These are phyloP conservation scores for Sporothrix variecibatus DNA, from an alignment of 2,329 filamentous ascomycete genomes.

Conservation along the genomic window DNA sequence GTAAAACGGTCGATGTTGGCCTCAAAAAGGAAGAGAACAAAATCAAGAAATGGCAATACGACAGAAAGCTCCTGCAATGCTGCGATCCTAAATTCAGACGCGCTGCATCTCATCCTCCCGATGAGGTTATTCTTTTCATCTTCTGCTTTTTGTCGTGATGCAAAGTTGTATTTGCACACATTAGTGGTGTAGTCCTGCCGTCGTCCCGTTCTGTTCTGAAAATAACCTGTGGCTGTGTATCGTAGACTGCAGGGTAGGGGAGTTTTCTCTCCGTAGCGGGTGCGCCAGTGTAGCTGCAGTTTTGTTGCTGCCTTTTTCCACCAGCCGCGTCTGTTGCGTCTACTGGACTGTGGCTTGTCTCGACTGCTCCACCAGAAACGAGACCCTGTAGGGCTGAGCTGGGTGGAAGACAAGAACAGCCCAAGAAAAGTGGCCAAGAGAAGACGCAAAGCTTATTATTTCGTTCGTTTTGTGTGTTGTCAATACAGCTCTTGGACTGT, in stretches of 20 bases:
- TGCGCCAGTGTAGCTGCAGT: neutral
- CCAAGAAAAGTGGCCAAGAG: neutral
- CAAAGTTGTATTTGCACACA: neutral
- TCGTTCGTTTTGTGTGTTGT: neutral
- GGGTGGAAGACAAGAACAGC: neutral
- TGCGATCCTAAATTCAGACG: neutral
- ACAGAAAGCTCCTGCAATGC: neutral
- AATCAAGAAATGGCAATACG: neutral
- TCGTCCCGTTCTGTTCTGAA: neutral
- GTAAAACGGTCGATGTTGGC: too few relatives aligned
- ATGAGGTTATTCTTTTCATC: neutral
- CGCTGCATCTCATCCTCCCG: slow-evolving; percentile 3
- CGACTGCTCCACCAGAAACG: neutral
- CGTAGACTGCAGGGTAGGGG: neutral
- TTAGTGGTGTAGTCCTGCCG: neutral
- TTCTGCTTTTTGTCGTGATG: neutral
- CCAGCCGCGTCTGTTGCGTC: neutral
- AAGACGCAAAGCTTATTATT: too few relatives aligned
- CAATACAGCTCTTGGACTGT: neutral
- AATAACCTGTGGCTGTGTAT: neutral
- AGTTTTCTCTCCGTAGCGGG: neutral
- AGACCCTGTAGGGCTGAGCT: neutral
- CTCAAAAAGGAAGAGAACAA: neutral
- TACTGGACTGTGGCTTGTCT: neutral
- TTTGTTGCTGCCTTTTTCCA: neutral